A percentile compares a stretch with the other conserved stretches of the same genome.
phyloP scores from a whole-genome alignment of 805 yeast genomes.

The Teunomyces gatunensis region DNA sequence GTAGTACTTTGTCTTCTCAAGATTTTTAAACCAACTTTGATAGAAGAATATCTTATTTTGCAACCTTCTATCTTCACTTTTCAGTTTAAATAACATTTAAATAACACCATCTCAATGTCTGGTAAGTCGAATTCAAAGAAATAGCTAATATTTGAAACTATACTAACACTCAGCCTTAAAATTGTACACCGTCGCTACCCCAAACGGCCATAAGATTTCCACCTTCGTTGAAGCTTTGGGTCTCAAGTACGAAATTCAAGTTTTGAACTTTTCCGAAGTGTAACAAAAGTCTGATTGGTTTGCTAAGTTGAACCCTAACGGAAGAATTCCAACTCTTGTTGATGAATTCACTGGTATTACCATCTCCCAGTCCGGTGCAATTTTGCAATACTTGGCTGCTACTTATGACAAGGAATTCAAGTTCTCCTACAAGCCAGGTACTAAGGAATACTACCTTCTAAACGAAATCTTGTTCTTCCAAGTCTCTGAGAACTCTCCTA shows the following conservation, averaged over 20 bases:
- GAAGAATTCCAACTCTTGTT: constrained; percentile 57
- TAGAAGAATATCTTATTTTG: no score
- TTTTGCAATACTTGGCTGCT: constrained; percentile 56
- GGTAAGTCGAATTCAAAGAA: no score
- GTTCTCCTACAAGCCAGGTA: constrained; percentile 34
- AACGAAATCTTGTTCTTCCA: constrained; percentile 56
- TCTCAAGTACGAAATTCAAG: constrained; percentile 38
- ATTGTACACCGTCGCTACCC: constrained; percentile 39
- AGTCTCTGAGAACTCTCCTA: constrained; percentile 57
- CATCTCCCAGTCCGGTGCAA: constrained; percentile 61
- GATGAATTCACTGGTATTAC: constrained; percentile 43
- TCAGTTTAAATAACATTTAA: no score
- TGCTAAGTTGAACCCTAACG: constrained; percentile 57
- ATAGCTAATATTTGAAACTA: no score
- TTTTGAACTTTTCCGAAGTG: constrained; percentile 39
- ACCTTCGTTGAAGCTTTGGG: constrained; percentile 41
- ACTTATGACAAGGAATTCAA: constrained; percentile 56
- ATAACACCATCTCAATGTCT: no score
- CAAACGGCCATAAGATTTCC: constrained; percentile 45
- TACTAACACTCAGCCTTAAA: constrained; percentile 2
- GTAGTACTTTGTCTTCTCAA: no score
- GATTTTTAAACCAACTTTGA: no score
- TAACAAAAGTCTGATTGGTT: constrained; percentile 60
- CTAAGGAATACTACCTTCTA: constrained; percentile 49
- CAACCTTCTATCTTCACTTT: no score